Conservation (phyloP, 1,284 basidiomycete genomes). For the Albatrellus sp. region DNA sequence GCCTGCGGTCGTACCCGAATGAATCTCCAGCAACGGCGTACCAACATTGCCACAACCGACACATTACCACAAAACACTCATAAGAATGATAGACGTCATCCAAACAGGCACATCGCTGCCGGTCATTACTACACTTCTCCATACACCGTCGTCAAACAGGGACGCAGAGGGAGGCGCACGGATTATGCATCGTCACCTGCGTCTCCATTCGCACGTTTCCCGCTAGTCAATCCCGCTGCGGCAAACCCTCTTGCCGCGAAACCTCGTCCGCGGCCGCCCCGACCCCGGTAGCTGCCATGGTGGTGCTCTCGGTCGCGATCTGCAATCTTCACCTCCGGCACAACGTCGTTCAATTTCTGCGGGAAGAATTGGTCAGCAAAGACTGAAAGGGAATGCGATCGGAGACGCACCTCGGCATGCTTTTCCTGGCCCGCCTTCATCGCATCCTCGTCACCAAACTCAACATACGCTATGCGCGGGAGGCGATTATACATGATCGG, state of each 20-base stretch:
- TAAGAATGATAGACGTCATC: too few relatives aligned
- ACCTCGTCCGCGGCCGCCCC: slow-evolving; percentile 47
- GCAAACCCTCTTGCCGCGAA: slow-evolving; percentile 54
- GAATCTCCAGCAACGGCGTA: too few relatives aligned
- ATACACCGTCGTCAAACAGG: too few relatives aligned
- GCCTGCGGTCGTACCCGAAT: too few relatives aligned
- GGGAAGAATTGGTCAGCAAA: slow-evolving; percentile 5
- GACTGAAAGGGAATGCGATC: not conserved
- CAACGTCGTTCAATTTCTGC: slow-evolving; percentile 55
- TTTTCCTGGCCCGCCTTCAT: slow-evolving; percentile 70
- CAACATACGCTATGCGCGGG: slow-evolving; percentile 63
- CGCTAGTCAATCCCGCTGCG: slow-evolving; percentile 52
- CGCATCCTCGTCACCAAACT: slow-evolving; percentile 75
- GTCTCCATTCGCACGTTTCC: slow-evolving; percentile 15
- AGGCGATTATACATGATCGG: slow-evolving; percentile 39
- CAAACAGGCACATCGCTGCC: too few relatives aligned
- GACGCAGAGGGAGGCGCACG: too few relatives aligned
- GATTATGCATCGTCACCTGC: not conserved
- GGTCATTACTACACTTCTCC: too few relatives aligned
- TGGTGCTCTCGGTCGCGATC: slow-evolving; percentile 43
- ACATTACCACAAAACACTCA: too few relatives aligned
- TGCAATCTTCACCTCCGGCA: slow-evolving; percentile 54
- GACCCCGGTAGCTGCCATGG: slow-evolving; percentile 26
- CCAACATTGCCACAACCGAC: too few relatives aligned
- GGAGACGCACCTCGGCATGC: slow-evolving; percentile 48